Evolutionary conservation across 1,284 basidiomycete species (phyloP).

Genomic region (Melampsora larici-populina): DNA sequence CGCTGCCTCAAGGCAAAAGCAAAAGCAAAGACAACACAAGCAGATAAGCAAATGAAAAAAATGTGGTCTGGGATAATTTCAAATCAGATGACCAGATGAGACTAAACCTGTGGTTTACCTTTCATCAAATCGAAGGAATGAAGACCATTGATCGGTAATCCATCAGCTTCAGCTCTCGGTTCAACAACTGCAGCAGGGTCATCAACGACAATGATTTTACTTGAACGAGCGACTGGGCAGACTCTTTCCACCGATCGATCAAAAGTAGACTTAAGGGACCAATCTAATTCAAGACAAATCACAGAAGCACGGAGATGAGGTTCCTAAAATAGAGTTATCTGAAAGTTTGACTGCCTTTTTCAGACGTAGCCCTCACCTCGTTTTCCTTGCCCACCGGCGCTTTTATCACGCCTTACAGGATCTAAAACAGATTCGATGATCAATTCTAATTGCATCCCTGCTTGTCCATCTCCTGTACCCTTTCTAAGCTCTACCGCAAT

Average conservation of each 20-base stretch:
- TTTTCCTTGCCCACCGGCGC: conserved; percentile 53
- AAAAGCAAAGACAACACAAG: conserved; percentile 63
- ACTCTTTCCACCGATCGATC: conserved; percentile 62
- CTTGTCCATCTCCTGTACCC: background rate
- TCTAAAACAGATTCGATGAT: conserved; percentile 32
- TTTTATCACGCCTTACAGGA: conserved; percentile 51
- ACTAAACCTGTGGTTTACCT: background rate
- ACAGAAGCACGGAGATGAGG: background rate
- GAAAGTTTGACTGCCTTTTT: too few relatives aligned
- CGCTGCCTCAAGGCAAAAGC: conserved; percentile 53
- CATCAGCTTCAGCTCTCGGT: conserved; percentile 21
- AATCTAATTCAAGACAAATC: conserved; percentile 60
- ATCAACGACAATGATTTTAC: conserved; percentile 59
- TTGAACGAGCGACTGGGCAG: conserved; percentile 63
- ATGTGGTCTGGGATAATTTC: conserved; percentile 67
- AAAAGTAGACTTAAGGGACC: conserved; percentile 73
- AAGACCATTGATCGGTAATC: conserved; percentile 35
- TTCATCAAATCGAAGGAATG: conserved; percentile 12
- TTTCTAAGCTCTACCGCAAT: conserved; percentile 65
- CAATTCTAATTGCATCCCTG: conserved; percentile 17
- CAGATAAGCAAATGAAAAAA: conserved; percentile 61
- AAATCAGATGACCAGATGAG: conserved; percentile 61
- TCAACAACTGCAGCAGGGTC: conserved; percentile 2
- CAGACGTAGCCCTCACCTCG: conserved; percentile 59
- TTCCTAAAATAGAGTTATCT: too few relatives aligned